phyloP scores from a whole-genome alignment of 441 rosid species.

The Eutrema salsugineum region DNA sequence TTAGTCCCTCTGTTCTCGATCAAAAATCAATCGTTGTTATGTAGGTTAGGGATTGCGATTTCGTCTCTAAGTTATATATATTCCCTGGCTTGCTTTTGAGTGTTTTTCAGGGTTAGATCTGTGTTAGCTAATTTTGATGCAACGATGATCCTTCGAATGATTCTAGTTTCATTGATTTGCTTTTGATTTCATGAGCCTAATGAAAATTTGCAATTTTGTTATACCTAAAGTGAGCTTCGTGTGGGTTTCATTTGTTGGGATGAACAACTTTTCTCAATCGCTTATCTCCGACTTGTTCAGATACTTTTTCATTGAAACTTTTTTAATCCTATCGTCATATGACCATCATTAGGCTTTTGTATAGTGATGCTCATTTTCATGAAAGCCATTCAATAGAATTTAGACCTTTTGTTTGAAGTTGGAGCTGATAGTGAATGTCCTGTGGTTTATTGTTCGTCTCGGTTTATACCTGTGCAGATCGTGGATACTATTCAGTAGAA shows the following conservation, averaged over 20 bases:
- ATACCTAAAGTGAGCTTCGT: neutral
- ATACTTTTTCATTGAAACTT: neutral
- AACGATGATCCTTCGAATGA: neutral
- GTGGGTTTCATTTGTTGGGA: neutral
- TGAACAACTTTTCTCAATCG: neutral
- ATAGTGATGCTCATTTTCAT: neutral
- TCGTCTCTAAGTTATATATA: too few relatives aligned
- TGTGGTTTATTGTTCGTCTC: constrained; percentile 2
- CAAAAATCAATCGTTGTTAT: neutral
- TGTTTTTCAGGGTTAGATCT: neutral
- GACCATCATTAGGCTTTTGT: neutral
- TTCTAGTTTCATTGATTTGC: neutral
- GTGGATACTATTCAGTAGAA: constrained; percentile 98
- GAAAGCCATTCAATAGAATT: neutral
- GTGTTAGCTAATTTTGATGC: neutral
- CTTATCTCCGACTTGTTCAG: neutral
- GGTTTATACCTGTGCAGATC: constrained; percentile 52
- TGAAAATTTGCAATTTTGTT: neutral
- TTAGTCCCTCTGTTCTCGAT: constrained; percentile 30
- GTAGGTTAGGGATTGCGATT: neutral
- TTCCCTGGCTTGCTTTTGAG: neutral
- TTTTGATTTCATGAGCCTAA: neutral
- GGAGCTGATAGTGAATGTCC: neutral
- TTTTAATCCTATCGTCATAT: neutral
- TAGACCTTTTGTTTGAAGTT: neutral